Percentiles rank a stretch among this genome's conserved stretches.
Conservation (phyloP, 2,329 filamentous ascomycete species). For the Verticillium albo-atrum region DNA sequence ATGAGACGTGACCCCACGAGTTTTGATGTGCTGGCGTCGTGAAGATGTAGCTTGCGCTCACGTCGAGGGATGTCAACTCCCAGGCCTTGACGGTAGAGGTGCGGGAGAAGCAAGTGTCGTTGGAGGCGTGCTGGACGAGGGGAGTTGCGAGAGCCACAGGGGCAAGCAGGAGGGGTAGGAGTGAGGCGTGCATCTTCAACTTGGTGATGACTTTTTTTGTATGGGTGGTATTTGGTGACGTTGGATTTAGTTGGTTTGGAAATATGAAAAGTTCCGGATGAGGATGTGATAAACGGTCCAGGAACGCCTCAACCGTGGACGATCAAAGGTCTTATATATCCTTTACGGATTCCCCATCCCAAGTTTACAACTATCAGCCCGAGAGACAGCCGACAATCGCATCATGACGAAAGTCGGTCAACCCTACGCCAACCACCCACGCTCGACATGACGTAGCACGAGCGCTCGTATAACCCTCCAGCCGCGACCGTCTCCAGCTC, state of each 20-base stretch:
- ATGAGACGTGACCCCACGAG: slow-evolving; percentile 40
- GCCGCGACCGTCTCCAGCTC: not conserved
- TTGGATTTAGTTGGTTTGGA: not conserved
- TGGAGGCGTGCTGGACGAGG: not conserved
- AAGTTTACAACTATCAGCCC: too few relatives aligned
- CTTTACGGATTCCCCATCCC: too few relatives aligned
- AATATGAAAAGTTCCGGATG: not conserved
- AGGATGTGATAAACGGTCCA: not conserved
- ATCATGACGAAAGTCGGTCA: slow-evolving; percentile 8
- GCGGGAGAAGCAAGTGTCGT: slow-evolving; percentile 11
- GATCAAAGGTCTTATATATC: not conserved
- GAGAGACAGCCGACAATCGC: not conserved
- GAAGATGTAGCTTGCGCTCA: slow-evolving; percentile 44
- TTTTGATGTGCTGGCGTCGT: slow-evolving; percentile 47
- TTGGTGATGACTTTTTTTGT: not conserved
- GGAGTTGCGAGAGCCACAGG: slow-evolving; percentile 7
- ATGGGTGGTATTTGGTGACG: not conserved
- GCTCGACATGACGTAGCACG: slow-evolving; percentile 9
- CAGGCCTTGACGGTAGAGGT: slow-evolving; percentile 22
- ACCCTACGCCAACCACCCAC: not conserved
- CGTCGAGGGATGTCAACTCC: slow-evolving; percentile 40
- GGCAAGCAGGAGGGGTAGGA: slow-evolving; percentile 4
- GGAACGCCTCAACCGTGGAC: not conserved
- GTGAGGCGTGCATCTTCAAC: slow-evolving; percentile 3
- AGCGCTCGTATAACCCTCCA: slow-evolving; percentile 7